Evolutionary conservation across 192 early-diverging fungal species (phyloP), one percentile per base, ranked within the genome.

Genomic region (Coemansia sp.): DNA sequence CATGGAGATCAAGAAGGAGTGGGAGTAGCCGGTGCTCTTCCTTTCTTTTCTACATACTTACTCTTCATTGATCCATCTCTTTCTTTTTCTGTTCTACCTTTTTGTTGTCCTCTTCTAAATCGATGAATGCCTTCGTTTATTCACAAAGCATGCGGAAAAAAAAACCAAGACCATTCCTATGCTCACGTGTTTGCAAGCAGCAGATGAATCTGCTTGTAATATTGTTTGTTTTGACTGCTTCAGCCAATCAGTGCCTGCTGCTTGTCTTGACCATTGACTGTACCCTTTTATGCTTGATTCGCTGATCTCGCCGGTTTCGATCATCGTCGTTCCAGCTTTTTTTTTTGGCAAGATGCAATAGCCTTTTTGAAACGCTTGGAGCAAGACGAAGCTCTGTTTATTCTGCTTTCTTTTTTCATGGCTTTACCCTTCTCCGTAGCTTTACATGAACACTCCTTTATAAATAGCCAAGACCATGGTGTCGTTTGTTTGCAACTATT

Each of bases 1-100:
- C 37, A 91, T 95, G 76, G 90, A 92, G 66, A 95, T 95, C 81
- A 93, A 91, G 83, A 93, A 94, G 77, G 92, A 92, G 58, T 95
- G 94, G 94, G 81, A 87, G 34, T 72, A 55, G 6, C 52, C 21
- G 15, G 30, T 37, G 52, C 10, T 16, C 15, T 31, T 42, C 29
- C 23, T 20, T 9, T 42, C 34, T 49, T 49, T 61, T 37, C 23
- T 42, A 16, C 40, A 51, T 59, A 40, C 13, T 62, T 64, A 46
- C 34, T 58, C 63, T 53, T 56, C 31, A 33, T 48, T 56, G 46
- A 37, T 43, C 16, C 16, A 23, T 53, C 12, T 33, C 40, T 10
- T 20, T 40, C n/a, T 39, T 40, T 31, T 23, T 30, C 30, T 60
- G 21, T n/a, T n/a, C n/a, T n/a, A n/a, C n/a, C n/a, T 49, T 53